Percentiles rank a stretch among this genome's conserved stretches.
These are phyloP conservation scores for Irpex sp. DNA, from an alignment of 1,284 basidiomycete species.

Conservation along the genomic window DNA sequence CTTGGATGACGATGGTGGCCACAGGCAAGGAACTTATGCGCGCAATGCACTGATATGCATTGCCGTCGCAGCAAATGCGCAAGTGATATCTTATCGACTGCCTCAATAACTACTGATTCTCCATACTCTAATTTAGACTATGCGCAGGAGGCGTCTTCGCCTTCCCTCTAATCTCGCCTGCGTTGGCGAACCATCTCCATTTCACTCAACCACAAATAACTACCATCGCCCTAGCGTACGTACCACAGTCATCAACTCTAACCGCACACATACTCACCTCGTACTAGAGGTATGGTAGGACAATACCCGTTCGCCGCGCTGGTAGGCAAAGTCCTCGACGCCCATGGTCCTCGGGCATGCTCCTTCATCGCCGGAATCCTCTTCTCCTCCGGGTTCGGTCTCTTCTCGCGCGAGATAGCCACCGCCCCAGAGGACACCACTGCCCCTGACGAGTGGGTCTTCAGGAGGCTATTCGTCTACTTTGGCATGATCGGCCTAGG, in stretches of 20 bases:
- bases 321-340: constrained; percentile 54
- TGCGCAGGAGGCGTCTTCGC: constrained; percentile 71
- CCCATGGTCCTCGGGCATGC: constrained; percentile 54
- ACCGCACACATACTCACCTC: neutral
- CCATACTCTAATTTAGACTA: no score
- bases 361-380: constrained; percentile 57
- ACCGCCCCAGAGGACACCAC: constrained; percentile 34
- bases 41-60: constrained; percentile 31
- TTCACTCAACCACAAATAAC: constrained; percentile 71
- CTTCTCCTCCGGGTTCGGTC: constrained; percentile 53
- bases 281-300: constrained; percentile 54
- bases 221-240: constrained; percentile 63
- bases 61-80: constrained; percentile 63
- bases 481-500: constrained; percentile 63
- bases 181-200: constrained; percentile 50
- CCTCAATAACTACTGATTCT: no score
- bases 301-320: constrained; percentile 63
- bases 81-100: no score
- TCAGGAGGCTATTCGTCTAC: constrained; percentile 47
- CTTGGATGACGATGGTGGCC: neutral
- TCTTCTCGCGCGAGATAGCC: constrained; percentile 55
- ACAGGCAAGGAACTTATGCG: neutral
- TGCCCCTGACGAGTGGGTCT: constrained; percentile 36
- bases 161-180: constrained; percentile 67
- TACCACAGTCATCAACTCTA: constrained; percentile 7